Base-by-base conservation (phyloP, 768 basidiomycete genomes). In the Xerocomellus chrysenteron region DNA sequence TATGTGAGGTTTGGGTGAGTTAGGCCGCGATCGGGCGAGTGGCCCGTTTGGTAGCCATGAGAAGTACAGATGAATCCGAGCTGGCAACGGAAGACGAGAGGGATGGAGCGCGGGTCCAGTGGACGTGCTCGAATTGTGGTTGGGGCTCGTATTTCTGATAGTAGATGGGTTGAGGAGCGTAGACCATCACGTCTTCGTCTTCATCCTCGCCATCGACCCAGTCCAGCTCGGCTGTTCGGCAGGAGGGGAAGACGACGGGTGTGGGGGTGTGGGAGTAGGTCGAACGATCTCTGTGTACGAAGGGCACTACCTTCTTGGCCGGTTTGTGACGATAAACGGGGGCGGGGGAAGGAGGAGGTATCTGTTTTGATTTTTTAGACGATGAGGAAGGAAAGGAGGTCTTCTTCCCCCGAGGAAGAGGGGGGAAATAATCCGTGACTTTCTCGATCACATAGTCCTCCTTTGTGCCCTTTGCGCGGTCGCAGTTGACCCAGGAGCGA, bases 181-280 rank as follows among this genome's bases (percentile, higher is more conserved):
- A 21, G 0, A 63, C 32, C n/a, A 56, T 42, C 12, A 61, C 62
- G 17, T 73, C 68, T 1, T 62, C 32, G 11, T 41, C 57, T 2
- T 65, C 58, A 0, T 72, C 67, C 1, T 59, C 62, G 36, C 58
- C 66, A 40, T 67, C 64, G 24, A 59, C 72, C 72, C 66, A 72
- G 19, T 60, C 57, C n/a, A 69, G 42, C 11, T 70, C 68, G 1
- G 35, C 62, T 1, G 70, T 64, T 5, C 70, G 68, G 39, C 72
- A 72, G 17, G 70, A 72, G 36, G 70, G 70, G 35, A 72, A 72
- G 4, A 73, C 42, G 33, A 72, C 72, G 3, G 70, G 70, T 0
- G 70, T 72, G 2, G 70, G 70, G 0, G 70, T 71, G 54, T 71
- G 70, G 0, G 68, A 65, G 42, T 63, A 57, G 4, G 67, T 59